Base-by-base conservation (phyloP, 2,329 filamentous ascomycete species). In the Phialophora tarda region DNA sequence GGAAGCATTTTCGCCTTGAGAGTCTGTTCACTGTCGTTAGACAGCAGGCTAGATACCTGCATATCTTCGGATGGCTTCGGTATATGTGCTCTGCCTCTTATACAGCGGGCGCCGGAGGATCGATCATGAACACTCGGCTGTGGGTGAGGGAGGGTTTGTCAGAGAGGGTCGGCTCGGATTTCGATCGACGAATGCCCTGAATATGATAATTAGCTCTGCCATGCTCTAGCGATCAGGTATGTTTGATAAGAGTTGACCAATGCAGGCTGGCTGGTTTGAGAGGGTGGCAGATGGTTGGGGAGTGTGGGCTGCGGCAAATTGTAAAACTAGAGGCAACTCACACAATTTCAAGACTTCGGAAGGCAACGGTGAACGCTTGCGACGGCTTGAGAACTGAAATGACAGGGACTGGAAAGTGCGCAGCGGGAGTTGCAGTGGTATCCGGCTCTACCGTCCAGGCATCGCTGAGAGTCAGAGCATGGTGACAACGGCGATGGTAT, bases 1-100 rank as follows among this genome's bases (percentile, higher is more conserved):
- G 75, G 48, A 77, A 77, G 60, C 72, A 77, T 68, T 73, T 76
- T 57, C 78, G 77, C 56, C 73, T 76, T 56, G 77, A 77, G 57
- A 44, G 69, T 65, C 59, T 59, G 62, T 21, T 63, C 38, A n/a
- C 67, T 63, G 26, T 66, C 68, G 12, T 69, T 67, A 73, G 69
- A 66, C 6, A 70, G 61, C 53, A 70, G 55, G 61, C 63, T 68
- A 24, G 66, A 71, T 66, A 72, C 71, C 63, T 73, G 71, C 73
- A 76, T 71, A 67, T 66, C 66, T 67, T 69, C 75, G 74, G 76
- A 76, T 65, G 75, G 72, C 73, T 74, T 75, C 75, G 68, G 73
- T 75, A 71, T 73, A 53, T 47, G 48, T 66, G 24, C 41, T 59
- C 38, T 55, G 30, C 61, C 54, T 64, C 50, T 61, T 66, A 30